Percentiles rank a stretch among this genome's conserved stretches.
phyloP scores from a whole-genome alignment of 2,329 filamentous ascomycete species.

The Blumeria graminis region DNA sequence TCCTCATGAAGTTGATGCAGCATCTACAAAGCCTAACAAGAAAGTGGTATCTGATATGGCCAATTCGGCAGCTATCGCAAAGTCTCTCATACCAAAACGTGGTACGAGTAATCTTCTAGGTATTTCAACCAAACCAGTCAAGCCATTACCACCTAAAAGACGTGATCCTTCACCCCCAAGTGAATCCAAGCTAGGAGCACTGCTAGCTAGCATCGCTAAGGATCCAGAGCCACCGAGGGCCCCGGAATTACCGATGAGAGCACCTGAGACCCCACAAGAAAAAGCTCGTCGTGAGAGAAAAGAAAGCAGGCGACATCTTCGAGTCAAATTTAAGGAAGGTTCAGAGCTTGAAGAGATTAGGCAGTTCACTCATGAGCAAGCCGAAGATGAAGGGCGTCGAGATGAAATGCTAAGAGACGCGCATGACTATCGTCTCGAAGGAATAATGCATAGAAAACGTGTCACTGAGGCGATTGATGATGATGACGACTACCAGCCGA shows the following conservation, averaged over 20 bases:
- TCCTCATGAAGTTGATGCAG: constrained; percentile 13
- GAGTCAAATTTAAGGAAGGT: constrained; percentile 48
- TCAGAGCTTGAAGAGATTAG: constrained; percentile 39
- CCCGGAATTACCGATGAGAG: constrained; percentile 10
- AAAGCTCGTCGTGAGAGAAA: constrained; percentile 44
- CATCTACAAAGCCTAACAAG: constrained; percentile 13
- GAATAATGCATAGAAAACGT: constrained; percentile 38
- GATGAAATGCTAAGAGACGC: constrained; percentile 47
- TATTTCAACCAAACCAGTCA: constrained; percentile 11
- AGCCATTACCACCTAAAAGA: constrained; percentile 14
- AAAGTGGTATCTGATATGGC: constrained; percentile 13
- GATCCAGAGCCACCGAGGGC: constrained; percentile 13
- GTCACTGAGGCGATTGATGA: constrained; percentile 28
- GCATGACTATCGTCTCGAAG: constrained; percentile 47
- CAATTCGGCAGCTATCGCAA: constrained; percentile 8
- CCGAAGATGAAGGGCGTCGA: constrained; percentile 43
- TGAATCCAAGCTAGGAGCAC: constrained; percentile 14
- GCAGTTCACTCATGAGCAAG: constrained; percentile 46
- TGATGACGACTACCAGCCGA: constrained; percentile 18
- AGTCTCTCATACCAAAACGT: constrained; percentile 10
- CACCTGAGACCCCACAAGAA: constrained; percentile 41
- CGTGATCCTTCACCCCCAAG: constrained; percentile 13
- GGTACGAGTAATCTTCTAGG: constrained; percentile 11
- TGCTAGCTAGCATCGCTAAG: constrained; percentile 15
- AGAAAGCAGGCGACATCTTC: constrained; percentile 42